Evolutionary conservation across 257 asterid genomes (phyloP).

Genomic region (Oldenlandia corymbosa): DNA sequence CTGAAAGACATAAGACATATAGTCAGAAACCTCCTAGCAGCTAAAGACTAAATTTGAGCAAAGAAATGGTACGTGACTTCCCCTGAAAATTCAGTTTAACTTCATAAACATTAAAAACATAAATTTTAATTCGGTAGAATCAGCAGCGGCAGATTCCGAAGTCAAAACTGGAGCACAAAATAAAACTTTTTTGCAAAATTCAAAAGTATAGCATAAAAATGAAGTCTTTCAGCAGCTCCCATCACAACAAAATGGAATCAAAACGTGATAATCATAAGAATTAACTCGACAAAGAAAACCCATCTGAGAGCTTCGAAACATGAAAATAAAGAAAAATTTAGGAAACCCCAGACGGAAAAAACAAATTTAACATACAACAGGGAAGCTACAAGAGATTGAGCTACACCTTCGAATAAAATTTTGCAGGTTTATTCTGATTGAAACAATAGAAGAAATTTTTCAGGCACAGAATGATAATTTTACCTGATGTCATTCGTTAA

Average conservation of each 20-base stretch:
- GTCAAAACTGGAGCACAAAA: no score
- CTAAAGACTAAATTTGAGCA: neutral
- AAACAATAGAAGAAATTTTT: neutral
- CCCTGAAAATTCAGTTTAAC: neutral
- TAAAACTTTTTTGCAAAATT: no score
- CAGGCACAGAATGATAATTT: neutral
- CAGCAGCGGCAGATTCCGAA: no score
- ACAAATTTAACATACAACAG: neutral
- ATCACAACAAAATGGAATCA: no score
- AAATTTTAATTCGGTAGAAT: neutral
- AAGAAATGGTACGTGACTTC: neutral
- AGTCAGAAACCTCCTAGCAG: neutral
- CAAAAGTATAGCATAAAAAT: neutral
- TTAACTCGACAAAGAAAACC: no score
- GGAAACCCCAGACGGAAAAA: no score
- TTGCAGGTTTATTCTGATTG: neutral
- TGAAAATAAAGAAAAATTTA: no score
- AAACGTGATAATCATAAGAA: no score
- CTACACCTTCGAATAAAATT: neutral
- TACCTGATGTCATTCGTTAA: neutral
- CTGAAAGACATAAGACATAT: constrained; percentile 24
- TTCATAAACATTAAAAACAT: neutral
- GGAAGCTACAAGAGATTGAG: neutral
- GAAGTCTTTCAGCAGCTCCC: no score
- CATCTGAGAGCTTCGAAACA: no score